A percentile compares a stretch with the other conserved stretches of the same genome.
Conservation (phyloP, 1,139 yeast genomes). For the Diutina scorzettiae region DNA sequence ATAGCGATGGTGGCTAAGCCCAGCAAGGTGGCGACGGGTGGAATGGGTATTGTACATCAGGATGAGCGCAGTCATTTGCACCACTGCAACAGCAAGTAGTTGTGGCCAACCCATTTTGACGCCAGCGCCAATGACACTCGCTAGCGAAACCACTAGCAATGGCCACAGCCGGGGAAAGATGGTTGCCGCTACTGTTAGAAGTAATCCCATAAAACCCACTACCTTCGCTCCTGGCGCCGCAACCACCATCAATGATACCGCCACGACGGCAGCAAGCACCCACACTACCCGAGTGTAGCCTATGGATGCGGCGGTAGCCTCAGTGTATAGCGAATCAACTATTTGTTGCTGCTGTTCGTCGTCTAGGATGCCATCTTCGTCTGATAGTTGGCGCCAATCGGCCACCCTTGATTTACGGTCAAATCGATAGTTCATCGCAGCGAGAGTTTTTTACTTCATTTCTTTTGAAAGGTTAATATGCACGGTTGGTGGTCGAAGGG, state of each 20-base stretch:
- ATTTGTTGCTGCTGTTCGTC: background rate
- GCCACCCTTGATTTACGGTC: no score
- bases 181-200: background rate
- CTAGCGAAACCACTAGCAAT: background rate
- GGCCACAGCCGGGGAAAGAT: background rate
- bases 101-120: background rate
- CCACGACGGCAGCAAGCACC: background rate
- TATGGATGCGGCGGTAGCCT: background rate
- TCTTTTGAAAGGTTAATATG: no score
- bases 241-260: background rate
- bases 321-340: background rate
- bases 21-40: background rate
- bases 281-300: background rate
- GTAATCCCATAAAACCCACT: background rate
- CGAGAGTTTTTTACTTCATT: no score
- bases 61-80: background rate
- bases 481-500: no score
- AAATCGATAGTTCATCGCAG: no score
- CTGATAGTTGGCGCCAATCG: background rate
- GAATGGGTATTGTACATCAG: background rate
- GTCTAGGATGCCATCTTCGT: constrained; percentile 1
- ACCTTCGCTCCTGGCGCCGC: background rate
- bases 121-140: background rate
- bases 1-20: background rate
- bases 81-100: background rate